Conservation (phyloP, 2,329 filamentous ascomycete genomes). For the Scedosporium boydii region DNA sequence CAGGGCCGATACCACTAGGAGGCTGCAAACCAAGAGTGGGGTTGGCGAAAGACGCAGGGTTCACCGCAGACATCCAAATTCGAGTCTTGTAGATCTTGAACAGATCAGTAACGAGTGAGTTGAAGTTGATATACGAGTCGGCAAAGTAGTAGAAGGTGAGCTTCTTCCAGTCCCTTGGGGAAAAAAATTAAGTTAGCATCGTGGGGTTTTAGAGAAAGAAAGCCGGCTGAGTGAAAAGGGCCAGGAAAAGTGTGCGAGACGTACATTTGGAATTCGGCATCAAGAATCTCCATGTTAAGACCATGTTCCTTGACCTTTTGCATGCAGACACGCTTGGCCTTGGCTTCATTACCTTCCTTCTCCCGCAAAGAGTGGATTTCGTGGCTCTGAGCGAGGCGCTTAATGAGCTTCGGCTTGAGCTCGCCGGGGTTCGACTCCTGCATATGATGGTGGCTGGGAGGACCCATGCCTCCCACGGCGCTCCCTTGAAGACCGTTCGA, state of each 20-base stretch:
- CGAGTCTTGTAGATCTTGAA: slow-evolving; percentile 99
- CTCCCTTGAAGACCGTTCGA: slow-evolving; percentile 57
- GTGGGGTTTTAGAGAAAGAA: slow-evolving; percentile 7
- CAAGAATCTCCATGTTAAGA: slow-evolving; percentile 95
- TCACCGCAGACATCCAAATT: slow-evolving; percentile 99
- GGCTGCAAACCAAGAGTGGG: slow-evolving; percentile 63
- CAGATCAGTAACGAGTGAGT: slow-evolving; percentile 88
- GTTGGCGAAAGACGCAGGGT: slow-evolving; percentile 87
- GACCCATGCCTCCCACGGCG: slow-evolving; percentile 70
- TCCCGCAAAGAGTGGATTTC: slow-evolving; percentile 84
- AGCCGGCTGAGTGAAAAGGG: slow-evolving; percentile 11
- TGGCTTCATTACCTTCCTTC: slow-evolving; percentile 95
- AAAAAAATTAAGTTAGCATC: slow-evolving; percentile 6
- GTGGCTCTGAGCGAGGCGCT: slow-evolving; percentile 82
- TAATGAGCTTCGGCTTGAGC: slow-evolving; percentile 93
- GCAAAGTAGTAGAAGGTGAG: slow-evolving; percentile 99
- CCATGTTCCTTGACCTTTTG: slow-evolving; percentile 93
- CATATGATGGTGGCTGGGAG: slow-evolving; percentile 61
- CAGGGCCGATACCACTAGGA: slow-evolving; percentile 56
- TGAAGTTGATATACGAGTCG: slow-evolving; percentile 98
- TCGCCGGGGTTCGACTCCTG: slow-evolving; percentile 65
- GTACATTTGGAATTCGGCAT: slow-evolving; percentile 97
- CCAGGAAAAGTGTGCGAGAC: slow-evolving; percentile 23
- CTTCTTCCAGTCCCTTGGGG: slow-evolving; percentile 88
- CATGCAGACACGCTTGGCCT: slow-evolving; percentile 92